Base-by-base conservation (phyloP, 495 filamentous ascomycete species). In the Trichoderma gamsii region DNA sequence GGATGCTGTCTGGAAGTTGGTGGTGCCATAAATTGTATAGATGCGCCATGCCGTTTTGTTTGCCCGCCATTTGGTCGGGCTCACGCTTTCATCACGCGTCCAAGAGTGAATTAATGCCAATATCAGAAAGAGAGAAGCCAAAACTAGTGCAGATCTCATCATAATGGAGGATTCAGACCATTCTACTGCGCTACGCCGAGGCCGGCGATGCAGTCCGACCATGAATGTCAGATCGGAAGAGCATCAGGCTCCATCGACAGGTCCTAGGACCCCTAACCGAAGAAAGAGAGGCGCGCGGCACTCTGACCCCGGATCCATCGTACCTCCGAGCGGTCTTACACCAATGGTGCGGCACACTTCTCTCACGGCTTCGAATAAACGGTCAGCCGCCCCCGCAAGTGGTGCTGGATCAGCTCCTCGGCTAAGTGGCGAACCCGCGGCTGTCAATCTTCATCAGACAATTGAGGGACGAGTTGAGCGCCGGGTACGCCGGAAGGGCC, bases 381-480 rank as follows among this genome's bases (percentile, higher is more conserved):
- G 80, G 56, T 16, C 25, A 4, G 27, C 49, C 74, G 81, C 18
- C 80, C 81, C 72, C 70, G n/a, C 71, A 71, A 68, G 67, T 70
- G 44, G 43, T 68, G 61, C 65, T 71, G 61, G 69, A 73, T 67
- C 70, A 79, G 70, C 41, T 69, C 71, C 69, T 67, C 64, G 73
- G 75, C 16, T 73, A 79, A 52, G 68, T 81, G 25, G 72, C 69
- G 41, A 90, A 92, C 69, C 83, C 84, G 3, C 88, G 91, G 0
- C 78, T 93, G 23, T 61, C 23, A 61, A 27, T 13, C 56, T 61
- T 41, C 81, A 85, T n/a, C 86, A 90, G 32, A 83, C 89, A 5
- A 75, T 93, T 27, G 89, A 92, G 71, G 80, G 81, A 27, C 85
- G 91, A n/a, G 83, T 86, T n/a, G 87, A 88, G 73, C 85, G 91